Percentiles rank a stretch among this genome's conserved stretches.
These are phyloP conservation scores for Eimeria sp. DNA, from an alignment of 169 alveolate species.

Conservation along the genomic window DNA sequence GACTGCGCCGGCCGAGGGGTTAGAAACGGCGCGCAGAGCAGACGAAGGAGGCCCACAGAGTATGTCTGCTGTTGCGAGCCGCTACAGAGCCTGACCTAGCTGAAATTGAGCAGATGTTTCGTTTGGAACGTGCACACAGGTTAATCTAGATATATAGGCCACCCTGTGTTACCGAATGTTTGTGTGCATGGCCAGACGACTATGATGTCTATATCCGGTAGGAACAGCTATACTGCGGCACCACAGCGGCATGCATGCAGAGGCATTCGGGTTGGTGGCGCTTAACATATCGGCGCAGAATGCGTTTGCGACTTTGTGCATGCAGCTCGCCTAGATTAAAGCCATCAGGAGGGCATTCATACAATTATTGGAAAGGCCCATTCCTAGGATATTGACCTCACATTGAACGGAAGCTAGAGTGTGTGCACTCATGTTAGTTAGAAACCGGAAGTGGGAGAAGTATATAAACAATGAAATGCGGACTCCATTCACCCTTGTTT, in stretches of 20 bases:
- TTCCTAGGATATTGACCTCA: neutral
- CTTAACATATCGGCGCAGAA: neutral
- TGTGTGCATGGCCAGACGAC: conserved; percentile 1
- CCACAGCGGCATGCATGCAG: neutral
- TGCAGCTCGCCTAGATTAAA: conserved; percentile 32
- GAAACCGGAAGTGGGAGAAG: neutral
- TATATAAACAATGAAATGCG: neutral
- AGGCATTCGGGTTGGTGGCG: neutral
- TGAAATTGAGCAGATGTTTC: neutral
- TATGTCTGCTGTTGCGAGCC: neutral
- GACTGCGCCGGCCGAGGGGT: neutral
- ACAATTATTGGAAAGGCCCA: neutral
- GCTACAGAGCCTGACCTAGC: neutral
- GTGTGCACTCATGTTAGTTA: neutral
- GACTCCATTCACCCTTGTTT: neutral
- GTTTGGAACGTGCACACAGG: neutral
- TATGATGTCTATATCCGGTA: neutral
- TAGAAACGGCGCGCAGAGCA: conserved; percentile 10
- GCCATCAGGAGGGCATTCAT: neutral
- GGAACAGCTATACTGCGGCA: neutral
- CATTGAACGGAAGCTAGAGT: neutral
- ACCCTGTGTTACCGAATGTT: neutral
- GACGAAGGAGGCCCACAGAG: conserved; percentile 21
- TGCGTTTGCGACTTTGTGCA: conserved; percentile 10
- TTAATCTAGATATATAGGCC: neutral